Base-by-base conservation (phyloP, 2,329 filamentous ascomycete genomes). In the Apiospora saccharicola region DNA sequence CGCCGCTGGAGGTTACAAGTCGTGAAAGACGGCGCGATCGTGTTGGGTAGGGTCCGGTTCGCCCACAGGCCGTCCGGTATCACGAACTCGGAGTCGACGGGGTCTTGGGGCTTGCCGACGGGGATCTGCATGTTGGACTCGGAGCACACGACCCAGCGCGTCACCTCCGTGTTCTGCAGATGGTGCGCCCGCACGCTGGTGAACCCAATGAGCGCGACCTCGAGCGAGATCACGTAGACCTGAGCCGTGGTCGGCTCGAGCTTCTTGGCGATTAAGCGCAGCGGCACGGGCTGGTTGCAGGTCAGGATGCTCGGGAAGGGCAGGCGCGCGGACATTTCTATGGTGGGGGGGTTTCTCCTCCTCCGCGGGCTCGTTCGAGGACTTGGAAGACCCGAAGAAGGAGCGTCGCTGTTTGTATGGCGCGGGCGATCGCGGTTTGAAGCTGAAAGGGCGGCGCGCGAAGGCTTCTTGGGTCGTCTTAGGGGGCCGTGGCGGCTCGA, bases 221-320 rank as follows among this genome's bases (percentile, higher is more conserved):
- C 93, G 6, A 98, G 84, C 46, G 92, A 93, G 47, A 92, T 90
- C 16, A 99, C 84, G 77, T 92, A 94, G 0, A 98, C 86, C 37
- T 90, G 88, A 71, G 94, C 94, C 0, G 86, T 85, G 68, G 90
- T 90, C 24, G 92, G 86, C 71, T 89, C 92, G 30, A 95, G 84
- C 80, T 94, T 97, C 78, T 92, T 94, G 51, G 95, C 87, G 19
- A 98, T 85, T 12, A 99, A 84, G 0, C 94, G 90, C 3, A 98
- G 85, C 0, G 96, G 96, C 10, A 98, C 78, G 6, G 94, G 91
- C 75, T 95, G 89, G 80, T 97, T 97, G 84, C 95, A 97, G 0
- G 95, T 98, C 69, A 98, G 84, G 64, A 98, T 93, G 4, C 94
- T 88, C 4, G 96, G 96, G 78, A 95, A 93, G 0, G 96, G 96